phyloP scores from a whole-genome alignment of 2,329 filamentous ascomycete species.

The Venturia effusa region DNA sequence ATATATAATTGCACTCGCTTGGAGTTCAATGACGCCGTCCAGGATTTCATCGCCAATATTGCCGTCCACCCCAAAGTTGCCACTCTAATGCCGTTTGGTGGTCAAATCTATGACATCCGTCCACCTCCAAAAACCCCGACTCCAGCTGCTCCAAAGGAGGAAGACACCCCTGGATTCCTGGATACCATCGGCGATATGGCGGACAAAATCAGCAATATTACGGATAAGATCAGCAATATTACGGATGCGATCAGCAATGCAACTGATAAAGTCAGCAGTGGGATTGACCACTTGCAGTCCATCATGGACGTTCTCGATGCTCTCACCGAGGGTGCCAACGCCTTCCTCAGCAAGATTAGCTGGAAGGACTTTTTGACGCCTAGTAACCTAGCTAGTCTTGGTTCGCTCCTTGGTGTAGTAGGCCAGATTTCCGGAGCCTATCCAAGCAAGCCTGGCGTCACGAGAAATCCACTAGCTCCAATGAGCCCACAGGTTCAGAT shows the following conservation, averaged over 20 bases:
- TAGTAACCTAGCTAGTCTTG: not conserved
- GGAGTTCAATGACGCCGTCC: not conserved
- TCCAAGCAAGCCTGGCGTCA: not conserved
- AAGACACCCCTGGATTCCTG: not conserved
- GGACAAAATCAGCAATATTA: too few species aligned
- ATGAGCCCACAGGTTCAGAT: not conserved
- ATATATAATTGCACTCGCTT: not conserved
- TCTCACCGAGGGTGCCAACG: not conserved
- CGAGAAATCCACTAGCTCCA: not conserved
- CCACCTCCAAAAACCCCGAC: not conserved
- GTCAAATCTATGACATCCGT: not conserved
- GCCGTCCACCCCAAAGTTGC: slow-evolving; percentile 9
- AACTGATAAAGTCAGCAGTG: not conserved
- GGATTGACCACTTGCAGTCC: not conserved
- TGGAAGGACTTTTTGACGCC: not conserved
- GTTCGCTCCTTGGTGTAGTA: not conserved
- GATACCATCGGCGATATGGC: too few species aligned
- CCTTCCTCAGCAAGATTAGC: not conserved
- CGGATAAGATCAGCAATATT: too few species aligned
- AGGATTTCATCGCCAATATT: slow-evolving; percentile 9
- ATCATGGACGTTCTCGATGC: not conserved
- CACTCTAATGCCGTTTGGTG: slow-evolving; percentile 15
- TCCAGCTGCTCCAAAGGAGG: too few species aligned
- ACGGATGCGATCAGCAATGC: too few species aligned
- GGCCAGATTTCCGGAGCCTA: not conserved